Conservation (phyloP, 768 basidiomycete species). For the Daedaleopsis nitida region DNA sequence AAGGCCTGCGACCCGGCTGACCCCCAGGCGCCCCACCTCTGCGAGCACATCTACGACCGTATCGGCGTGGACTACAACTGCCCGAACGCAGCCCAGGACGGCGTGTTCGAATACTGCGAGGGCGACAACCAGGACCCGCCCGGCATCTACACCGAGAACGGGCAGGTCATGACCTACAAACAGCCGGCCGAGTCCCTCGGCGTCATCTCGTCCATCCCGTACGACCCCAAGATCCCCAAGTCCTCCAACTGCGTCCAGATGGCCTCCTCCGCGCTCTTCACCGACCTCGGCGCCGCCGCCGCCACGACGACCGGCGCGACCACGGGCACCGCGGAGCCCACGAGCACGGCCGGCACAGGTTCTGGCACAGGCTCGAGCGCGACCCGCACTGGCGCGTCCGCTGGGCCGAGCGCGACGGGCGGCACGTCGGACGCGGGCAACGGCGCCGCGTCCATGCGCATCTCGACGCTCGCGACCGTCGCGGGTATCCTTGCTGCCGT, state of each 20-base stretch:
- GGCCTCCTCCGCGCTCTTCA: constrained; percentile 39
- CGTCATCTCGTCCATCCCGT: constrained; percentile 45
- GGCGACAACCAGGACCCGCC: constrained; percentile 66
- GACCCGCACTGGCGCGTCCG: constrained; percentile 9
- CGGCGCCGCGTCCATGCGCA: constrained; percentile 25
- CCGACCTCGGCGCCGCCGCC: constrained; percentile 16
- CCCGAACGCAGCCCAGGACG: constrained; percentile 62
- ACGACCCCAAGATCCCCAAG: constrained; percentile 39
- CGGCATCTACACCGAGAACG: constrained; percentile 48
- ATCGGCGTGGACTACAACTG: constrained; percentile 77
- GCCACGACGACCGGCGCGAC: background rate
- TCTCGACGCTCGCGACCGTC: constrained; percentile 35
- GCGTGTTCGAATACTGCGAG: constrained; percentile 64
- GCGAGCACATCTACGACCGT: constrained; percentile 75
- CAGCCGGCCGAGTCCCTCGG: constrained; percentile 52
- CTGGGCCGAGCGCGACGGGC: constrained; percentile 13
- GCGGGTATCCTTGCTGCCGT: constrained; percentile 37
- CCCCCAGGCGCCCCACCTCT: constrained; percentile 52
- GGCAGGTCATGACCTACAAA: constrained; percentile 44
- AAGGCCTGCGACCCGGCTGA: constrained; percentile 68
- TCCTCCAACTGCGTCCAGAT: constrained; percentile 47
- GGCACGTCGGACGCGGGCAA: constrained; percentile 17
- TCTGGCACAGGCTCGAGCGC: constrained; percentile 9
- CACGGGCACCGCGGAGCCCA: no score
- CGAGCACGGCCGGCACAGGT: no score